phyloP scores from a whole-genome alignment of 2,329 filamentous ascomycete genomes.

The Gaeumannomyces sp. region DNA sequence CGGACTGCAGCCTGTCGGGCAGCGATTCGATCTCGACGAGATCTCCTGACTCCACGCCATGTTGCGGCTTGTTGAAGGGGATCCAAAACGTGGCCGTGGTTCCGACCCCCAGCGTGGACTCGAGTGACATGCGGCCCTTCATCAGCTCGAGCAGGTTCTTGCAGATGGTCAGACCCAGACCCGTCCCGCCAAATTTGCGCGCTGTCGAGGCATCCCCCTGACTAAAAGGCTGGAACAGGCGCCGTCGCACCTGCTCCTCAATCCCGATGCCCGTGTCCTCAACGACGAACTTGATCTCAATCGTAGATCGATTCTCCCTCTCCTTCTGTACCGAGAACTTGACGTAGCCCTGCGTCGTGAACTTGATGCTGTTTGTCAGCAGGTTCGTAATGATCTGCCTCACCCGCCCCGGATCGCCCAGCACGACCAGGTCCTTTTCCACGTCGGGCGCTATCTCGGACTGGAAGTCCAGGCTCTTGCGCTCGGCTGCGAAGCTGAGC shows the following conservation, averaged over 20 bases:
- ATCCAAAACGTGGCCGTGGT: constrained; percentile 74
- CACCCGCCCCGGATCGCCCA: constrained; percentile 78
- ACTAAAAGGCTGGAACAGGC: constrained; percentile 73
- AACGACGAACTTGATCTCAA: constrained; percentile 65
- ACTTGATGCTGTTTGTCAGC: constrained; percentile 71
- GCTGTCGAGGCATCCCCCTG: constrained; percentile 78
- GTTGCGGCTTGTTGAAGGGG: constrained; percentile 66
- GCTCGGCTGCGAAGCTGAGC: constrained; percentile 76
- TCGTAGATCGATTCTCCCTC: constrained; percentile 56
- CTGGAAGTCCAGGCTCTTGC: constrained; percentile 69
- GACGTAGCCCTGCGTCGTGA: constrained; percentile 63
- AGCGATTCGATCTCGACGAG: constrained; percentile 58
- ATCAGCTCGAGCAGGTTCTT: constrained; percentile 77
- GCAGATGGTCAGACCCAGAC: constrained; percentile 71
- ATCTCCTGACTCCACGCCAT: constrained; percentile 32
- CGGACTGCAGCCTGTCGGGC: constrained; percentile 60
- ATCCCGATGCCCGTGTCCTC: constrained; percentile 79
- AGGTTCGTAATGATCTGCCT: constrained; percentile 80
- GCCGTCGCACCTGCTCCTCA: constrained; percentile 66
- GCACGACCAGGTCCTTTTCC: constrained; percentile 65
- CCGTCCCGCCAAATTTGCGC: constrained; percentile 71
- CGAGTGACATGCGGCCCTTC: constrained; percentile 66
- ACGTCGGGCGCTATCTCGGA: constrained; percentile 58
- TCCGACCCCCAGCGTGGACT: constrained; percentile 60
- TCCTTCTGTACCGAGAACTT: constrained; percentile 59